Conservation (phyloP, 208 protist genomes). For the Crithidia sp. region DNA sequence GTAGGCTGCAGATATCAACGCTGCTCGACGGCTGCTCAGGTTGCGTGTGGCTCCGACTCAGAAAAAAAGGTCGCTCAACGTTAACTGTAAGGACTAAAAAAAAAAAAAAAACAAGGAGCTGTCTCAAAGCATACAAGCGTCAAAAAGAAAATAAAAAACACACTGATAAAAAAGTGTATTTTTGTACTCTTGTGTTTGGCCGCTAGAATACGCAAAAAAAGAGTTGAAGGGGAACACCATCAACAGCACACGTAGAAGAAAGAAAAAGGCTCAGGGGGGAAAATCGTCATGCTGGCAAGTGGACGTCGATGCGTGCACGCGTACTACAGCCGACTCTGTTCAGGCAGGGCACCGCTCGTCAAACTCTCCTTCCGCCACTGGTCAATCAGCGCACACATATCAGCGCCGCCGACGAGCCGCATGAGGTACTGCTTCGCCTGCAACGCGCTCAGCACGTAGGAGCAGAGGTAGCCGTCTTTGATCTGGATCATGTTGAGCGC, state of each 20-base stretch:
- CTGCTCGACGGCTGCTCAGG: too few species aligned
- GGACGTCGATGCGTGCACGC: not conserved
- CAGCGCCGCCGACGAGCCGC: slow-evolving; percentile 46
- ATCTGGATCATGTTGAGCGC: slow-evolving; percentile 78
- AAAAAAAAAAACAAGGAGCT: too few species aligned
- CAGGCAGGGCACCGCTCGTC: not conserved
- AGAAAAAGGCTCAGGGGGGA: not conserved
- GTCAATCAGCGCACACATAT: slow-evolving; percentile 32
- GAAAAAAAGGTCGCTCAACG: too few species aligned
- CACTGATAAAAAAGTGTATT: too few species aligned
- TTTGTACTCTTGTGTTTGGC: too few species aligned
- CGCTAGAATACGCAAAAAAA: too few species aligned
- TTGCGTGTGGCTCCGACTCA: too few species aligned
- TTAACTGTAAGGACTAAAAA: too few species aligned
- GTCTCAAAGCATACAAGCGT: too few species aligned
- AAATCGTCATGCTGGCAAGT: not conserved
- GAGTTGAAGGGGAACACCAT: too few species aligned
- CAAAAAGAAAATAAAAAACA: too few species aligned
- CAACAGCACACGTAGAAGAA: not conserved
- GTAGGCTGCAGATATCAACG: too few species aligned
- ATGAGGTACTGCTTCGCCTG: slow-evolving; percentile 84
- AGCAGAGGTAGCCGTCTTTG: slow-evolving; percentile 52
- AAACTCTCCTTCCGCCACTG: slow-evolving; percentile 21
- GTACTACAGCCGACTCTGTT: slow-evolving; percentile 15
- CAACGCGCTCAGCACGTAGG: slow-evolving; percentile 70